Evolutionary conservation across 352 stramenopile species (phyloP), one percentile per base, ranked within the genome.

Genomic region (Globisporangium nodosum): DNA sequence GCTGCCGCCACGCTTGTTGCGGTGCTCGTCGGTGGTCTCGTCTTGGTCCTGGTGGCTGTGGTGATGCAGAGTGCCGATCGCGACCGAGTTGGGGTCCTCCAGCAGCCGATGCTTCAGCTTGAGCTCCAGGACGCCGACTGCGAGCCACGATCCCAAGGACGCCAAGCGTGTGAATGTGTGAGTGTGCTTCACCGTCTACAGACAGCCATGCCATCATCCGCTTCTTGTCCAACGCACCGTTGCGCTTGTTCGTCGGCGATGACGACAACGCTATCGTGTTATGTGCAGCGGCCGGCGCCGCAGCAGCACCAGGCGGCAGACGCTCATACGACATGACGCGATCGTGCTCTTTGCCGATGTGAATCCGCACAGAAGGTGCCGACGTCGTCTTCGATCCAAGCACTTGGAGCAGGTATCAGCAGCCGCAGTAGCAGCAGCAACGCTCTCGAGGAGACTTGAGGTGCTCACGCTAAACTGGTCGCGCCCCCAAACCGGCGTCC

Each of bases 71-170:
- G 66, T 66, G 3, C 76, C 76, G 49, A 89, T 73, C 0, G 79
- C 76, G 15, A 87, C 69, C 13, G 79, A 65, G 18, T 67, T 64
- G 16, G 66, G 65, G 35, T 89, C 76, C 50, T 65, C 60, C 20
- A 80, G 66, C 42, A 89, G 68, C 8, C 79, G 74, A 39, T 85
- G 69, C 63, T 78, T 82, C 65, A 89, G 85, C 66, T 87, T 87
- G 52, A 85, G 73, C 53, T 89, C 79, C 46, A 89, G 65, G 3
- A 89, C 60, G 1, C 76, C 79, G 0, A 73, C 79, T 87, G 15
- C 31, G 3, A 27, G 8, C 7, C 49, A 21, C 54, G 31, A 12
- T 5, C 47, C n/a, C 52, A 37, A 0, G 30, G 1, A 27, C 24
- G 24, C 24, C 24, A 27, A 27, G 24, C 24, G 24, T 27, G 24